phyloP scores from a whole-genome alignment of 225 moss, liverwort and hornwort species.

The Lunularia cruciata region DNA sequence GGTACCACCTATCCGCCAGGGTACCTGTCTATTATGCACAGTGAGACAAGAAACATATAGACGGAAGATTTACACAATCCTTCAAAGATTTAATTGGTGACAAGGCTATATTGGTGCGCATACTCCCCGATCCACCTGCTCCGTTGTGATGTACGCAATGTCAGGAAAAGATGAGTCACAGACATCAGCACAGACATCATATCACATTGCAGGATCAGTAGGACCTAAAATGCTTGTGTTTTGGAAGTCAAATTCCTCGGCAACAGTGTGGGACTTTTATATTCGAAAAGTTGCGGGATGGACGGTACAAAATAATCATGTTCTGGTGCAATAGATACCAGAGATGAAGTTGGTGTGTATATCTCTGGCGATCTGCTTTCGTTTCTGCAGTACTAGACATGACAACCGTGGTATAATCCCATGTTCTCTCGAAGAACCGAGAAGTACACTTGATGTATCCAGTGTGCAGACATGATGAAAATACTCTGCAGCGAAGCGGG shows the following conservation, averaged over 20 bases:
- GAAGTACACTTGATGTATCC: no score
- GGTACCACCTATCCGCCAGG: background rate
- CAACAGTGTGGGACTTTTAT: background rate
- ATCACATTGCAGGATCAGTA: background rate
- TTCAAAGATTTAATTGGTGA: background rate
- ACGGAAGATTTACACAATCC: background rate
- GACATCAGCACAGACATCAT: background rate
- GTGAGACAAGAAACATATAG: conserved; percentile 1
- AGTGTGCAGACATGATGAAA: no score
- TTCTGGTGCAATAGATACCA: no score
- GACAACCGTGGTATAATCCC: no score
- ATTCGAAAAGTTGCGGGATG: no score
- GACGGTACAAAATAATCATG: no score
- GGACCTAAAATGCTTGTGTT: background rate
- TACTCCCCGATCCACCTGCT: background rate
- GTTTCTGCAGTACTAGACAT: no score
- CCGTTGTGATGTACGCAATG: conserved; percentile 6
- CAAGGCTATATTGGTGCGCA: background rate
- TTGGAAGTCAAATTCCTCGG: background rate
- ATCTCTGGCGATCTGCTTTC: no score
- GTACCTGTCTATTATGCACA: background rate
- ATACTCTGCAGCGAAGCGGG: no score
- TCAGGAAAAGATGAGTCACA: background rate
- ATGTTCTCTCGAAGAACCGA: no score
- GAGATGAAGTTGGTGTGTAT: no score